A percentile compares a stretch with the other conserved stretches of the same genome.
phyloP scores from a whole-genome alignment of 1,284 basidiomycete species.

The Fistulina hepatica region DNA sequence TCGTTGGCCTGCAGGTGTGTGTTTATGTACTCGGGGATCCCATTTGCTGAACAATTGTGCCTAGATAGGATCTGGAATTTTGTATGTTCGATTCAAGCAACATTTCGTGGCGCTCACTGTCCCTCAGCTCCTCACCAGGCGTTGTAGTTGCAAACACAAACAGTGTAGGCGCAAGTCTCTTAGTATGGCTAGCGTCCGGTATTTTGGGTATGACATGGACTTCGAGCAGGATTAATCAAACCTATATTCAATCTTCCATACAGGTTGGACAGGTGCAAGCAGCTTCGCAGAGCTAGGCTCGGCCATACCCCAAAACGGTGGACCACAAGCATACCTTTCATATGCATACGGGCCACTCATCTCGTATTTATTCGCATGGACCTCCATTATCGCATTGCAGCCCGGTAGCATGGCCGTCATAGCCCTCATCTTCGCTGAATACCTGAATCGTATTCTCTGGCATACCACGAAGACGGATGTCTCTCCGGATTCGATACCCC shows the following conservation, averaged over 20 bases:
- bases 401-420: constrained; percentile 71
- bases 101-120: constrained; percentile 5
- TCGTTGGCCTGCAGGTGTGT: constrained; percentile 67
- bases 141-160: constrained; percentile 82
- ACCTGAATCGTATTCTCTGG: constrained; percentile 74
- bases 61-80: constrained; percentile 86
- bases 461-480: constrained; percentile 50
- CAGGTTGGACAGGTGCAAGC: constrained; percentile 80
- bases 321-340: constrained; percentile 80
- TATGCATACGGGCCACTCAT: constrained; percentile 83
- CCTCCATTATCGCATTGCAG: constrained; percentile 80
- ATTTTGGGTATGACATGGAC: constrained; percentile 38
- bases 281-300: constrained; percentile 83
- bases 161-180: constrained; percentile 74
- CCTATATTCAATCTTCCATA: neutral
- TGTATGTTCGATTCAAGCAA: constrained; percentile 37
- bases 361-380: constrained; percentile 85
- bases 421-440: constrained; percentile 73
- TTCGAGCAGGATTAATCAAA: neutral
- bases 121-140: constrained; percentile 71
- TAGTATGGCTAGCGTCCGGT: constrained; percentile 74
- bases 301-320: constrained; percentile 79
- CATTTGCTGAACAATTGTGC: neutral
- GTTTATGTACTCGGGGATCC: neutral
- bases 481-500: constrained; percentile 70